Evolutionary conservation across 106 monocot genomes (phyloP).

Genomic region (Dioscorea dumetorum): DNA sequence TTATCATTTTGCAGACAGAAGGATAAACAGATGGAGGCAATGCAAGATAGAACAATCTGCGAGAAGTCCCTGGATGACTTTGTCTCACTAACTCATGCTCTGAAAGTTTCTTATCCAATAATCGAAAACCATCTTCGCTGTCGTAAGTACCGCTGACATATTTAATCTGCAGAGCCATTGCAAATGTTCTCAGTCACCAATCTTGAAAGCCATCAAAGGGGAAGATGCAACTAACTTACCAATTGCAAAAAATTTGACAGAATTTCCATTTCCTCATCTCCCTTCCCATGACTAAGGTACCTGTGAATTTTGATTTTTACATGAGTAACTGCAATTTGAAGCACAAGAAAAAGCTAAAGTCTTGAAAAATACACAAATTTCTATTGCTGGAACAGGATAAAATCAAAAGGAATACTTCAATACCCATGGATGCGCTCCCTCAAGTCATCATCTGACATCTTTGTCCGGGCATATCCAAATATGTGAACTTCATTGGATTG

Average conservation of each 20-base stretch:
- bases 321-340: neutral
- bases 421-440: constrained; percentile 89
- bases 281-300: constrained; percentile 51
- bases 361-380: no score
- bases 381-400: no score
- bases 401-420: constrained; percentile 6
- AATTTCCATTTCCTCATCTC: constrained; percentile 26
- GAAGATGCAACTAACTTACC: constrained; percentile 33
- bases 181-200: neutral
- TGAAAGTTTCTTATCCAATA: constrained; percentile 77
- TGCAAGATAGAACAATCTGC: constrained; percentile 95
- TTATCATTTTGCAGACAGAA: constrained; percentile 91
- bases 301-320: constrained; percentile 22
- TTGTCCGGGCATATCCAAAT: constrained; percentile 95
- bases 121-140: constrained; percentile 67
- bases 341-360: neutral
- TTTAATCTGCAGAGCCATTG: constrained; percentile 64
- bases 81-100: constrained; percentile 65
- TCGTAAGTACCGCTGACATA: constrained; percentile 97
- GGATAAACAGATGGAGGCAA: constrained; percentile 97
- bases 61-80: constrained; percentile 55
- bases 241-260: constrained; percentile 72
- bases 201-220: neutral
- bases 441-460: constrained; percentile 75
- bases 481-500: constrained; percentile 79